These are phyloP conservation scores for Ogataea angusta DNA, from an alignment of 805 yeast species.

Conservation along the genomic window DNA sequence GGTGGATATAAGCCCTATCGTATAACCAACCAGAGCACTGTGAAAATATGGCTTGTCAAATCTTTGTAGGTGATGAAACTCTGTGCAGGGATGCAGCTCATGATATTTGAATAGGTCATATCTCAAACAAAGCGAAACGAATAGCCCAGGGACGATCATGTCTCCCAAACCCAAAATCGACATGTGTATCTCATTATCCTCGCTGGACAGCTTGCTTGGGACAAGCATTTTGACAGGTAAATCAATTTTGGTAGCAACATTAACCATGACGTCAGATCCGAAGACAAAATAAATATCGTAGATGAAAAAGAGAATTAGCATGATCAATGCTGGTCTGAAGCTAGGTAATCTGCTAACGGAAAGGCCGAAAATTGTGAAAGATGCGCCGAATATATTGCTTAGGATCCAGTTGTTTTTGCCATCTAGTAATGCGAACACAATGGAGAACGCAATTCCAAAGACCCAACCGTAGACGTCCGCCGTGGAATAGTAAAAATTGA, in stretches of 20 bases:
- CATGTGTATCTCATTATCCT: conserved; percentile 19
- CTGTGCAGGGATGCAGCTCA: conserved; percentile 27
- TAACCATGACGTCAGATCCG: conserved; percentile 56
- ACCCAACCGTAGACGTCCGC: conserved; percentile 28
- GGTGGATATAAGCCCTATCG: conserved; percentile 44
- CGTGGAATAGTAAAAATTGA: conserved; percentile 34
- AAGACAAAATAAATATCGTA: conserved; percentile 71
- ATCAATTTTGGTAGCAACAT: conserved; percentile 54
- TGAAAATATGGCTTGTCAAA: conserved; percentile 46
- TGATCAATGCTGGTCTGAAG: conserved; percentile 43
- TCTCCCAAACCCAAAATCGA: conserved; percentile 64
- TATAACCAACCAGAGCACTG: conserved; percentile 45
- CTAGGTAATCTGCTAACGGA: conserved; percentile 37
- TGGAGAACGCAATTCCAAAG: conserved; percentile 16
- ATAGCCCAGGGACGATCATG: conserved; percentile 56
- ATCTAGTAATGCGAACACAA: conserved; percentile 16
- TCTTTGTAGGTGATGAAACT: conserved; percentile 39
- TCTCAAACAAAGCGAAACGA: conserved; percentile 50
- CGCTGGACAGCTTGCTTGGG: conserved; percentile 35
- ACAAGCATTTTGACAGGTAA: conserved; percentile 51
- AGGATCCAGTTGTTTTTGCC: conserved; percentile 44
- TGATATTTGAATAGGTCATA: conserved; percentile 48
- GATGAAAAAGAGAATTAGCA: conserved; percentile 48
- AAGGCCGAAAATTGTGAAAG: conserved; percentile 44
- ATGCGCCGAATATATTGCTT: conserved; percentile 41